phyloP scores from a whole-genome alignment of 768 basidiomycete species.

The Pholiota molesta region DNA sequence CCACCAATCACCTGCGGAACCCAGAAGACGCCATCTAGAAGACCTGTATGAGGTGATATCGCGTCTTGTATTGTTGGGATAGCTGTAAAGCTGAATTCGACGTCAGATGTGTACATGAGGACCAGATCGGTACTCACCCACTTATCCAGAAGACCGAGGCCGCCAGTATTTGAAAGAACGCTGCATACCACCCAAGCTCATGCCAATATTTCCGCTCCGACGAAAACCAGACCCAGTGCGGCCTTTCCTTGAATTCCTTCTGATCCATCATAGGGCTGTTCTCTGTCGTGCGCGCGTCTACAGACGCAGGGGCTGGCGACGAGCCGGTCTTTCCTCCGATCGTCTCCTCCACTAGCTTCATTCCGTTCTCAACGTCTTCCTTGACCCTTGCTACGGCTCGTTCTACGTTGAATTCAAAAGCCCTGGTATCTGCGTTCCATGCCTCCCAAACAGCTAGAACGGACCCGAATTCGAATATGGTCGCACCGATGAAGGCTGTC shows the following conservation, averaged over 20 bases:
- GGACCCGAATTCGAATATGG: constrained; percentile 61
- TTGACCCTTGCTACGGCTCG: background rate
- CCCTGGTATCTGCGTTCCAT: constrained; percentile 47
- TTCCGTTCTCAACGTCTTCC: constrained; percentile 12
- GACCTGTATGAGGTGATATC: constrained; percentile 28
- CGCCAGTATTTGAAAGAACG: constrained; percentile 52
- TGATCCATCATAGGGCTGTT: background rate
- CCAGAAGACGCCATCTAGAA: constrained; percentile 58
- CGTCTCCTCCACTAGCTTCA: background rate
- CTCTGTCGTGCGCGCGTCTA: background rate
- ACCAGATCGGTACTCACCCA: constrained; percentile 31
- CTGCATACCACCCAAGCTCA: constrained; percentile 52
- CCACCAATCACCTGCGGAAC: constrained; percentile 67
- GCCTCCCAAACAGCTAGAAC: constrained; percentile 58
- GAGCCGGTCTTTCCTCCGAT: background rate
- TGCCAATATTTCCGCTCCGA: constrained; percentile 37
- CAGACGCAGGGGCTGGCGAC: background rate
- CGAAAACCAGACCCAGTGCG: constrained; percentile 42
- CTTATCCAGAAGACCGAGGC: constrained; percentile 67
- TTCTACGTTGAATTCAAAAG: constrained; percentile 11
- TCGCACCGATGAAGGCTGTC: constrained; percentile 59
- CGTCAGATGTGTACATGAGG: constrained; percentile 16
- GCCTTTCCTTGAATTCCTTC: background rate
- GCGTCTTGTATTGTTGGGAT: constrained; percentile 38
- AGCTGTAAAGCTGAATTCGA: constrained; percentile 32